phyloP scores from a whole-genome alignment of 148 eudicot genomes.

The Simmondsia chinensis region DNA sequence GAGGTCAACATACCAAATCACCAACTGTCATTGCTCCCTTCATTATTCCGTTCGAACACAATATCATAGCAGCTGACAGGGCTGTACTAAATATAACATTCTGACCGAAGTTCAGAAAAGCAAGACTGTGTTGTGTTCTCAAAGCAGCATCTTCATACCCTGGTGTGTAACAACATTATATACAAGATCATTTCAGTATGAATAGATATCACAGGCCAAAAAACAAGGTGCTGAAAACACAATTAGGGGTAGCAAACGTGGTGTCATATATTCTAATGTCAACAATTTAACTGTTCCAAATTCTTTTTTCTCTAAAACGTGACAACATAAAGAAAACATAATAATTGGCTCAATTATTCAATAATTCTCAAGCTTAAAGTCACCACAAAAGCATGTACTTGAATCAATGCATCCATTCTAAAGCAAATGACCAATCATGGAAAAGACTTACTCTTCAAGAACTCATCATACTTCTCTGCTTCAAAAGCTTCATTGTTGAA shows the following conservation, averaged over 20 bases:
- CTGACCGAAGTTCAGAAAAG: slow-evolving; percentile 85
- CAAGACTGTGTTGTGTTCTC: slow-evolving; percentile 93
- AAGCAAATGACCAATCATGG: too few relatives aligned
- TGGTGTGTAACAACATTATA: slow-evolving; percentile 23
- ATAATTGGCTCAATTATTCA: too few relatives aligned
- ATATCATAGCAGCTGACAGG: slow-evolving; percentile 78
- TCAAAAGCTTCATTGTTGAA: slow-evolving; percentile 88
- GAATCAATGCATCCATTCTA: slow-evolving; percentile 8
- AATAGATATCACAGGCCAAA: too few relatives aligned
- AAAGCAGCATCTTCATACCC: slow-evolving; percentile 95
- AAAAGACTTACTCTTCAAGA: slow-evolving; percentile 69
- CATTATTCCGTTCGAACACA: slow-evolving; percentile 77
- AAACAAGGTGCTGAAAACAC: too few relatives aligned
- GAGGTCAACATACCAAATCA: slow-evolving; percentile 76
- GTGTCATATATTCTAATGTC: too few relatives aligned
- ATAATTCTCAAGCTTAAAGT: not conserved
- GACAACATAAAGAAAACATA: too few relatives aligned
- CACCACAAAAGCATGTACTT: not conserved
- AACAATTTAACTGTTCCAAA: too few relatives aligned
- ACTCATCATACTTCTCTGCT: slow-evolving; percentile 79
- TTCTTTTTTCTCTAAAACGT: too few relatives aligned
- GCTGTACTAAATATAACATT: slow-evolving; percentile 73
- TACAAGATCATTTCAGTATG: too few relatives aligned
- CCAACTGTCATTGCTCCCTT: slow-evolving; percentile 81
- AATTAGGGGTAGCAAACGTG: too few relatives aligned